Evolutionary conservation across 768 basidiomycete species (phyloP).

Genomic region (Cyathus striatus): DNA sequence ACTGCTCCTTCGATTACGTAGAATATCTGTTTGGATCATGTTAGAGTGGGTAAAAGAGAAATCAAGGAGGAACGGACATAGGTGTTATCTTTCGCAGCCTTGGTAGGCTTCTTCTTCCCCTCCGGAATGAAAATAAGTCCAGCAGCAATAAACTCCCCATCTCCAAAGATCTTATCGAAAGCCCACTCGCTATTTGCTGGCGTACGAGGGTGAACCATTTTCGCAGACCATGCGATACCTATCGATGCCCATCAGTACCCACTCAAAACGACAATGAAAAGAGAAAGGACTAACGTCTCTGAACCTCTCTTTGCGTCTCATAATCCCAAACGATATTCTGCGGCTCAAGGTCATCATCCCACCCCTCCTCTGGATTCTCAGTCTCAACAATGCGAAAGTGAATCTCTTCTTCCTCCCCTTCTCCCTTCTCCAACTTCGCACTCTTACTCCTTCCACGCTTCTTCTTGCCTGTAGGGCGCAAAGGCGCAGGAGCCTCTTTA

Average conservation of each 20-base stretch:
- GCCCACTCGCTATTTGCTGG: slow-evolving; percentile 67
- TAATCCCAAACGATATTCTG: slow-evolving; percentile 68
- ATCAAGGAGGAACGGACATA: slow-evolving; percentile 17
- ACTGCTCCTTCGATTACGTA: slow-evolving; percentile 86
- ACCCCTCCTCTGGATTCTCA: slow-evolving; percentile 66
- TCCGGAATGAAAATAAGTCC: slow-evolving; percentile 84
- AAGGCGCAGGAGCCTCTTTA: slow-evolving; percentile 27
- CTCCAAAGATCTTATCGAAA: slow-evolving; percentile 90
- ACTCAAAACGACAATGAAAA: slow-evolving; percentile 2
- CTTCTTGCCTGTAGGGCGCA: slow-evolving; percentile 27
- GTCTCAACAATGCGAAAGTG: slow-evolving; percentile 16
- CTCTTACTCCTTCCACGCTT: slow-evolving; percentile 48
- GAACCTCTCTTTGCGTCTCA: slow-evolving; percentile 51
- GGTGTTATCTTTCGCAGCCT: slow-evolving; percentile 89
- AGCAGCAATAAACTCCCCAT: slow-evolving; percentile 87
- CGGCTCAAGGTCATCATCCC: slow-evolving; percentile 76
- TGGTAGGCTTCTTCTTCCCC: slow-evolving; percentile 76
- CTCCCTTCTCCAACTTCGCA: slow-evolving; percentile 48
- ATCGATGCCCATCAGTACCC: slow-evolving; percentile 5
- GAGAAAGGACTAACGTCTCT: slow-evolving; percentile 56
- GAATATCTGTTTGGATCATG: slow-evolving; percentile 30
- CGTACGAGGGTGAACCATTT: slow-evolving; percentile 56
- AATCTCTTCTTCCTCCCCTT: slow-evolving; percentile 29
- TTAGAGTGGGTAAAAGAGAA: not conserved
- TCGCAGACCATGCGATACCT: slow-evolving; percentile 80